Base-by-base conservation (phyloP, 2,329 filamentous ascomycete genomes). In the Colletotrichum abscissum region DNA sequence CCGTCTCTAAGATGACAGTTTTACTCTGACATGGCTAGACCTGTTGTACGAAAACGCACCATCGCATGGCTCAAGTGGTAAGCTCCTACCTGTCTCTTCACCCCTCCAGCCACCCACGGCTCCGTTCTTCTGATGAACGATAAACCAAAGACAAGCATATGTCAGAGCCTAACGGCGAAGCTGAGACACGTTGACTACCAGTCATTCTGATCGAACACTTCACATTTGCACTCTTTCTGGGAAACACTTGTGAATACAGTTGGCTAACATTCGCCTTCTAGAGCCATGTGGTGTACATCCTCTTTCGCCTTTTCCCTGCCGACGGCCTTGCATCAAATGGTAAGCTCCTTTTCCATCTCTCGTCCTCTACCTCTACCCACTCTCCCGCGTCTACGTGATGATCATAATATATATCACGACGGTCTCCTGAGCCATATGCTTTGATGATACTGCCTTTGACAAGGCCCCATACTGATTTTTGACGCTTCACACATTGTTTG, bases 141-240 rank as follows among this genome's bases (percentile, higher is more conserved):
- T 67, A 74, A 74, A 74, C 65, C 71, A 74, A 70, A 75, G 75
- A 76, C 75, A 76, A 76, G 75, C 75, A 76, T 76, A 76, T 76
- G 72, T 75, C 75, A 75, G 75, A 76, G 75, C 75, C 74, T 73
- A 71, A 72, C 70, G 75, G 75, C 75, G 62, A 68, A 64, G 75
- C 74, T 75, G 75, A 76, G 60, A 76, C 46, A 75, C 69, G 74
- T 69, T 70, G 70, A 73, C 70, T 46, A 73, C 68, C 62, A 56
- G 72, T 74, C 72, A 62, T 72, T 74, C 72, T 74, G 72, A 74
- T 74, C 68, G 66, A 69, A 74, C 67, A 71, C 49, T 30, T 67
- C 33, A 35, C 33, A 59, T 58, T 63, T 67, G 57, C 57, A 72
- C n/a, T 55, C 57, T 24, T 74, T 35, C 6, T 58, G 57, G 56